phyloP scores from a whole-genome alignment of 441 rosid genomes.

The Euphorbia celastroides region DNA sequence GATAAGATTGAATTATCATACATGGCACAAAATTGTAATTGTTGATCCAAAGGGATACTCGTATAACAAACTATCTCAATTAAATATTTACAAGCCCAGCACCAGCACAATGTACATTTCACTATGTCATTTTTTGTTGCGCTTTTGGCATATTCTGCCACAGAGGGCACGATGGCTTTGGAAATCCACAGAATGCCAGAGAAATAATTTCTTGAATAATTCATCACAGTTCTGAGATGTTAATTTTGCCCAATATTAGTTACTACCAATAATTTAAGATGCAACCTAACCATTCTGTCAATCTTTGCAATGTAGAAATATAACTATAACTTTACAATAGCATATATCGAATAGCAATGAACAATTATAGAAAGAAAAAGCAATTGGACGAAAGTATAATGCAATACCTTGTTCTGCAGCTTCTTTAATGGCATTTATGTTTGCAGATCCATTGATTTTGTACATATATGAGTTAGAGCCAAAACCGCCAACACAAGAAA shows the following conservation, averaged over 20 bases:
- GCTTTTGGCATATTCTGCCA: neutral
- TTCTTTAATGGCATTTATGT: slow-evolving; percentile 72
- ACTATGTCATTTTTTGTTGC: neutral
- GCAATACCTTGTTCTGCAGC: slow-evolving; percentile 68
- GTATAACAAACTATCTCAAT: neutral
- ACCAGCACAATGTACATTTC: too few relatives aligned
- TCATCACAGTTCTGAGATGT: neutral
- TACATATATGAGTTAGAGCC: slow-evolving; percentile 86
- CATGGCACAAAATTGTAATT: neutral
- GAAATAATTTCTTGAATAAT: neutral
- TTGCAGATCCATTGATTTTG: slow-evolving; percentile 84
- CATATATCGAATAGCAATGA: neutral
- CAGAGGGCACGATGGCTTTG: too few relatives aligned
- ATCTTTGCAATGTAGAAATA: neutral
- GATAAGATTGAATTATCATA: neutral
- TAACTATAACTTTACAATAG: neutral
- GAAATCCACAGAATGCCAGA: neutral
- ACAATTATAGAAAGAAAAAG: neutral
- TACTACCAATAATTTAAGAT: neutral
- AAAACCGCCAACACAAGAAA: slow-evolving; percentile 84
- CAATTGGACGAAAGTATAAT: neutral
- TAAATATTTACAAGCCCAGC: neutral
- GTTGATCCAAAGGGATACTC: too few relatives aligned
- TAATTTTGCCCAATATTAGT: neutral
- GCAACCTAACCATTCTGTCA: neutral